Evolutionary conservation across 805 yeast genomes (phyloP).

Genomic region (Tetrapisispora pingtungensis): DNA sequence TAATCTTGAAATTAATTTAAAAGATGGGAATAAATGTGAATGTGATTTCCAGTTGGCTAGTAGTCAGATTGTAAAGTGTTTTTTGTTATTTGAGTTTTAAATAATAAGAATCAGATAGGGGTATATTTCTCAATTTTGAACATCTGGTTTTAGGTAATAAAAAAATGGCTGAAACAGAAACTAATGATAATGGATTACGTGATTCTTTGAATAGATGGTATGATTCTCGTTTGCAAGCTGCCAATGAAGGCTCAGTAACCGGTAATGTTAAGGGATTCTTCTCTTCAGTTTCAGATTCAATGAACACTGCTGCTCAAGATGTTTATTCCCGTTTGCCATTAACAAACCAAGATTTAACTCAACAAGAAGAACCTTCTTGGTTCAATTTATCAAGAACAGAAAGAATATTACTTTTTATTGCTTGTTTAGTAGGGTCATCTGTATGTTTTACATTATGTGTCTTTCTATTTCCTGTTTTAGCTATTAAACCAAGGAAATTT

Average conservation of each 20-base stretch:
- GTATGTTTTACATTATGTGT: constrained; percentile 77
- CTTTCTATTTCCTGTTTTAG: constrained; percentile 78
- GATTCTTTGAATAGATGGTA: constrained; percentile 35
- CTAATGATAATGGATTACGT: constrained; percentile 16
- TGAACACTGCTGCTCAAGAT: constrained; percentile 38
- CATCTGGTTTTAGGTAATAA: too few relatives aligned
- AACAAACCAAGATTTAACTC: constrained; percentile 40
- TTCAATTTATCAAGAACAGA: constrained; percentile 68
- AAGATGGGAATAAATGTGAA: too few relatives aligned
- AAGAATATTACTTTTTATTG: constrained; percentile 63
- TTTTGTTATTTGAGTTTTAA: too few relatives aligned
- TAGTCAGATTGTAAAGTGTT: too few relatives aligned
- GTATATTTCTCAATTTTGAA: too few relatives aligned
- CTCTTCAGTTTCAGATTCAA: constrained; percentile 31
- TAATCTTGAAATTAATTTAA: too few relatives aligned
- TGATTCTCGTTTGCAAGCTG: constrained; percentile 17
- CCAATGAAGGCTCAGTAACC: constrained; percentile 3
- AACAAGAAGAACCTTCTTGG: constrained; percentile 62
- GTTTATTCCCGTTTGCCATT: constrained; percentile 60
- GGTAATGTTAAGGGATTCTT: constrained; percentile 28
- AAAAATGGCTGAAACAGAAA: neutral
- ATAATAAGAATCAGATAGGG: too few relatives aligned
- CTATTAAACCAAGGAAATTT: constrained; percentile 83
- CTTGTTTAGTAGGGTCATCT: constrained; percentile 66
- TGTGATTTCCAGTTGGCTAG: too few relatives aligned